Base-by-base conservation (phyloP, 306 rosid genomes). In the Casuarina cunninghamiana region DNA sequence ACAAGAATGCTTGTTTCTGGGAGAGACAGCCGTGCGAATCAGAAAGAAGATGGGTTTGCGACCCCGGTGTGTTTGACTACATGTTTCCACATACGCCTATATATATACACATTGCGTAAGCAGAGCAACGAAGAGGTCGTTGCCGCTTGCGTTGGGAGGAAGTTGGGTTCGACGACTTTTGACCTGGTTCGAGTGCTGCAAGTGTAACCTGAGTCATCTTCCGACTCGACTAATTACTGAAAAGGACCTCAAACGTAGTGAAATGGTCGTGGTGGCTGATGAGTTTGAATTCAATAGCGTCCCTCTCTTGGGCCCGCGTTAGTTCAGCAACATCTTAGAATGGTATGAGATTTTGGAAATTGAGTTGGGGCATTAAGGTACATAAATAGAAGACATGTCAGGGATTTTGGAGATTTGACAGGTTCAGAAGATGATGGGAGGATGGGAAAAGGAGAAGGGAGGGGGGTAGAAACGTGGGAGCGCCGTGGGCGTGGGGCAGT, bases 91-190 rank as follows among this genome's bases (percentile, higher is more conserved):
- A 8, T 8, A 9, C 26, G 48, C 55, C 61, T 74, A 26, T 42
- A 6, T 3, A 55, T 44, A 73, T 37, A 19, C 37, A 46, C 19
- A 41, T 19, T 3, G 38, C 32, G 53, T 57, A 60, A 5, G 35
- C 35, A 77, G 66, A 41, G n/a, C 38, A 49, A 53, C 46, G 67
- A 75, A 16, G 55, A 17, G 35, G 10, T 65, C 42, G 57, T 69
- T 74, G 83, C 77, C 65, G 84, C 83, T 87, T 68, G 76, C 74
- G 66, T 87, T 44, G 62, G 69, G 60, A 37, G 32, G 61, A 43
- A 53, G 75, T 74, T 76, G 72, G 74, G 75, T 63, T 81, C 58
- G 80, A 82, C 84, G 82, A 73, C 72, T 57, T 78, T 26, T 74
- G 81, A 78, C 72, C 50, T 81, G 72, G 76, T 60, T 75, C 53